These are phyloP conservation scores for Entophlyctis luteolus DNA, from an alignment of 192 early-diverging fungal species.

Conservation along the genomic window DNA sequence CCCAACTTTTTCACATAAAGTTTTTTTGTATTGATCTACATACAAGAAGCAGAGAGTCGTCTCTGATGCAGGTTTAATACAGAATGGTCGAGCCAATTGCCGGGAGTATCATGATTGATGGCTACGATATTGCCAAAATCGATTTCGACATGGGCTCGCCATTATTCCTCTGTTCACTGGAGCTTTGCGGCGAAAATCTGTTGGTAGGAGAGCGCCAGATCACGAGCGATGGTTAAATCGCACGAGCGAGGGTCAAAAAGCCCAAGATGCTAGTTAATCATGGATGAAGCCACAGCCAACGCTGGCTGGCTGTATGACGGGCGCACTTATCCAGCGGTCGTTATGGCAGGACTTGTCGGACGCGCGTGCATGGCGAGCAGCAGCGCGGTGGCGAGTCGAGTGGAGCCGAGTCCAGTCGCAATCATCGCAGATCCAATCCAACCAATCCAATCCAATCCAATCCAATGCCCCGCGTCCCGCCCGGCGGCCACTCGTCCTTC, in stretches of 20 bases:
- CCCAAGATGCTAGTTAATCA: conserved; percentile 47
- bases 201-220: conserved; percentile 70
- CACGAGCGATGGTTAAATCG: conserved; percentile 51
- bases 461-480: no score
- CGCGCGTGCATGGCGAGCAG: no score
- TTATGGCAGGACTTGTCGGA: conserved; percentile 44
- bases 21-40: conserved; percentile 16
- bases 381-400: no score
- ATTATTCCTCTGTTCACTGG: conserved; percentile 51
- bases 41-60: conserved; percentile 79
- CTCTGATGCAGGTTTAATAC: conserved; percentile 68
- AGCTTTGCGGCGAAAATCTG: conserved; percentile 73
- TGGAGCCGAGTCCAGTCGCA: no score
- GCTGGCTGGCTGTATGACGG: conserved; percentile 48
- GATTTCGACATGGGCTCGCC: conserved; percentile 51
- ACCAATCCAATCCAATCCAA: no score
- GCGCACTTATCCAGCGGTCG: conserved; percentile 43
- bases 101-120: conserved; percentile 71
- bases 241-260: conserved; percentile 49
- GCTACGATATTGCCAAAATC: conserved; percentile 58
- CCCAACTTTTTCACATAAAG: background rate
- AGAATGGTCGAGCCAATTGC: conserved; percentile 56
- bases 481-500: background rate
- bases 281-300: conserved; percentile 33
- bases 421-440: no score